Conservation (phyloP, 2,329 filamentous ascomycete species). For the Domatiomyces globalis region DNA sequence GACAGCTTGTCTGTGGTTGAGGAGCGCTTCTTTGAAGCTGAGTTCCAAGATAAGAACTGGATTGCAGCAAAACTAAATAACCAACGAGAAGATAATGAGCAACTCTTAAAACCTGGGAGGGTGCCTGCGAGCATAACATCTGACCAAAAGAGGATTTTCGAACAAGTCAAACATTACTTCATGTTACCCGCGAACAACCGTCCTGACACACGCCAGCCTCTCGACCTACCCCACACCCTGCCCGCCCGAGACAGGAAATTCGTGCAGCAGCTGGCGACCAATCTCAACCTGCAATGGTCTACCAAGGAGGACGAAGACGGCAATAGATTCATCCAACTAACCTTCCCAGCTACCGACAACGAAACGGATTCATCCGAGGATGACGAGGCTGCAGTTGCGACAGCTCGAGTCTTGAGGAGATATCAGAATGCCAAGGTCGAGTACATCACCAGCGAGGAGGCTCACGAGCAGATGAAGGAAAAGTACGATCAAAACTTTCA, state of each 20-base stretch:
- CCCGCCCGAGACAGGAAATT: slow-evolving; percentile 84
- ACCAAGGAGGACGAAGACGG: slow-evolving; percentile 50
- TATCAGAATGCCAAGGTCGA: slow-evolving; percentile 84
- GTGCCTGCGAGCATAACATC: slow-evolving; percentile 58
- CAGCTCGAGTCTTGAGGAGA: slow-evolving; percentile 70
- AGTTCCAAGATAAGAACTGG: slow-evolving; percentile 81
- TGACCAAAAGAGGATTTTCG: slow-evolving; percentile 67
- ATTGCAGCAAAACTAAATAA: slow-evolving; percentile 61
- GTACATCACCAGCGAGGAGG: slow-evolving; percentile 65
- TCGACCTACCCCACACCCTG: slow-evolving; percentile 60
- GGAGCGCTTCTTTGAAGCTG: slow-evolving; percentile 80
- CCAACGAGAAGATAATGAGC: slow-evolving; percentile 45
- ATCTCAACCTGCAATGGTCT: slow-evolving; percentile 51
- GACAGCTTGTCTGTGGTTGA: slow-evolving; percentile 80
- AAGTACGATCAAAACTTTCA: slow-evolving; percentile 84
- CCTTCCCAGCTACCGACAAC: slow-evolving; percentile 36
- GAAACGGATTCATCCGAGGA: slow-evolving; percentile 56
- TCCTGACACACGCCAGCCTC: slow-evolving; percentile 32
- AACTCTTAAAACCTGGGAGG: slow-evolving; percentile 43
- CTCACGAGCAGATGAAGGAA: slow-evolving; percentile 61
- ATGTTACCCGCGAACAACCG: slow-evolving; percentile 48
- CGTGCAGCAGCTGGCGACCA: slow-evolving; percentile 68
- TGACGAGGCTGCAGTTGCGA: slow-evolving; percentile 73
- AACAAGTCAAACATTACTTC: slow-evolving; percentile 68
- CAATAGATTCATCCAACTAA: slow-evolving; percentile 51